Evolutionary conservation across 306 rosid genomes (phyloP).

Genomic region (Acacia confusa): DNA sequence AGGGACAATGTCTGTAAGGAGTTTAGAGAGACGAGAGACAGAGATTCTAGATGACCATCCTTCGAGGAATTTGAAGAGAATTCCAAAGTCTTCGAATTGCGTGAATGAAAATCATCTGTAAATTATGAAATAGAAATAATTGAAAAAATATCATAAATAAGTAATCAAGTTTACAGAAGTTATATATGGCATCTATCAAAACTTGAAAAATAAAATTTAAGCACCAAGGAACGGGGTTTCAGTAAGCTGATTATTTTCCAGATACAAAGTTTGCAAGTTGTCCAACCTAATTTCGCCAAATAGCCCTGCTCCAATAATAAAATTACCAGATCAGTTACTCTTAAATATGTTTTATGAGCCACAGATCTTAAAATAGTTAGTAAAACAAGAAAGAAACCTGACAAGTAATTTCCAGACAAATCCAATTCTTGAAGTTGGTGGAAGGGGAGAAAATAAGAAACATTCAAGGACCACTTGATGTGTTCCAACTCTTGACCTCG

Average conservation of each 20-base stretch:
- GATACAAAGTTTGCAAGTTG: background rate
- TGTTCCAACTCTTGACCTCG: background rate
- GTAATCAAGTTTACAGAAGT: background rate
- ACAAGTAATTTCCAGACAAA: constrained; percentile 6
- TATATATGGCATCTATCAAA: background rate
- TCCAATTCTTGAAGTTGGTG: background rate
- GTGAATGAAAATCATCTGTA: background rate
- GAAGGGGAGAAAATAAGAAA: constrained; percentile 7
- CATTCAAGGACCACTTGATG: constrained; percentile 1
- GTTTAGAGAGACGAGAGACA: background rate
- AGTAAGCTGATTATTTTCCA: background rate
- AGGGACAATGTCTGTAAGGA: background rate
- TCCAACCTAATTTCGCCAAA: background rate
- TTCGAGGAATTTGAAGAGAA: background rate
- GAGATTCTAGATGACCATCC: background rate
- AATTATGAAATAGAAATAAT: background rate
- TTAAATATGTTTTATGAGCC: no score
- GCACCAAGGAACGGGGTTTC: background rate
- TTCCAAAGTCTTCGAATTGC: background rate
- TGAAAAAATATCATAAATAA: background rate
- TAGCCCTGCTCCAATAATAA: background rate
- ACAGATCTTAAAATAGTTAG: background rate
- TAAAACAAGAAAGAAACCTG: background rate
- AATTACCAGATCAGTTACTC: background rate
- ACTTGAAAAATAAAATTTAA: background rate